These are phyloP conservation scores for Xylaria sp. DNA, from an alignment of 2,329 filamentous ascomycete species.

Conservation along the genomic window DNA sequence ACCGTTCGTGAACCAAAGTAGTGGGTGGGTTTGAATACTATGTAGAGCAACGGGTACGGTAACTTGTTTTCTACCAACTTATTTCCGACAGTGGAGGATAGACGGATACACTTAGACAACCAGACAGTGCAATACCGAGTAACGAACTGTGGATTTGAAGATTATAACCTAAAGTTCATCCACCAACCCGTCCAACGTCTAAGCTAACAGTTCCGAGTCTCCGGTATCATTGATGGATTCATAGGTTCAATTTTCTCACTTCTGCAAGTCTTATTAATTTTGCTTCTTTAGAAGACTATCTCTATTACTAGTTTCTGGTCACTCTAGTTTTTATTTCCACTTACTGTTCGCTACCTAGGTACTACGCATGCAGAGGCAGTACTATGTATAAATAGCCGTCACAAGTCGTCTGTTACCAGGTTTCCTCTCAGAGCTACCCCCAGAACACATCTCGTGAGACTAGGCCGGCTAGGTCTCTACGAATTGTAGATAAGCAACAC, in stretches of 20 bases:
- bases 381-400: neutral
- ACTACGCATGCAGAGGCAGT: neutral
- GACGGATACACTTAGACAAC: too few species aligned
- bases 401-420: neutral
- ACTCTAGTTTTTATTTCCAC: neutral
- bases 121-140: neutral
- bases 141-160: slow-evolving; percentile 6
- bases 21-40: neutral
- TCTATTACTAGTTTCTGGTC: neutral
- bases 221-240: neutral
- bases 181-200: neutral
- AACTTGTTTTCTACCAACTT: neutral
- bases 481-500: neutral
- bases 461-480: neutral
- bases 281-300: slow-evolving; percentile 18
- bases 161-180: neutral
- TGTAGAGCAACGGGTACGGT: slow-evolving; percentile 1
- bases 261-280: slow-evolving; percentile 24
- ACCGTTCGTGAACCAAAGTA: slow-evolving; percentile 15
- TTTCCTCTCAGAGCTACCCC: neutral
- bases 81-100: slow-evolving; percentile 7
- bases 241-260: neutral
- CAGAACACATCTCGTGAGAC: neutral
- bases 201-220: neutral
- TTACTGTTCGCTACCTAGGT: neutral